Base-by-base conservation (phyloP, 352 stramenopile genomes). In the Globisporangium lucens region DNA sequence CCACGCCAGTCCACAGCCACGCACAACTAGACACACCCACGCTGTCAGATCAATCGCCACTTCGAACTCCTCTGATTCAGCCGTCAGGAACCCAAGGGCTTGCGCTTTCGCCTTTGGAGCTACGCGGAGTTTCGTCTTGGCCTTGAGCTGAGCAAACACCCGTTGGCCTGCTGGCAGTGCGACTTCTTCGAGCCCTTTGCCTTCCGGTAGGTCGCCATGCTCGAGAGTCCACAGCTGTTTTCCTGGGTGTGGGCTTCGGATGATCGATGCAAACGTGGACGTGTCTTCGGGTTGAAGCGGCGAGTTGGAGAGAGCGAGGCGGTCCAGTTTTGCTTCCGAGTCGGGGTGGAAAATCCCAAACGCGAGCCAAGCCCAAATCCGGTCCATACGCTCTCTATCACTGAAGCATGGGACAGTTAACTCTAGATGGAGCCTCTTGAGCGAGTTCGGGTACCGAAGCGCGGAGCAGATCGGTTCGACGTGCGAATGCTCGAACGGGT, bases 361-460 rank as follows among this genome's bases (percentile, higher is more conserved):
- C 20, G 73, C 78, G 56, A 87, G 75, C 78, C 78, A 87, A 4
- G 65, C 69, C 73, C 75, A 82, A 3, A 76, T 24, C 51, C 74
- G 22, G 2, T 51, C 52, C 33, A 60, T 57, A 41, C 35, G 38
- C 41, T 47, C 5, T n/a, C 41, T 8, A 8, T 47, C 15, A 8
- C 6, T 5, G 41, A 8, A n/a, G 41, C 13, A n/a, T 13, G 13
- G 4, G 6, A 47, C 41, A 2, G n/a, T 12, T 24, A 13, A 70
- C 1, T 67, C 67, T 13, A 82, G 55, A 4, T 51, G 71, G 43
- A 82, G 56, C 43, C 74, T 66, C 10, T 33, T 41, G 6, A 82
- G 56, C 2, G 22, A 51, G 9, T 69, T 76, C 0, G 65, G 22
- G 64, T 71, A 77, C 20, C 72, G 61, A 24, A 82, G 56, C 20